These are phyloP conservation scores for Helianthus tuberosus DNA, from an alignment of 129 eudicot species.

Conservation along the genomic window DNA sequence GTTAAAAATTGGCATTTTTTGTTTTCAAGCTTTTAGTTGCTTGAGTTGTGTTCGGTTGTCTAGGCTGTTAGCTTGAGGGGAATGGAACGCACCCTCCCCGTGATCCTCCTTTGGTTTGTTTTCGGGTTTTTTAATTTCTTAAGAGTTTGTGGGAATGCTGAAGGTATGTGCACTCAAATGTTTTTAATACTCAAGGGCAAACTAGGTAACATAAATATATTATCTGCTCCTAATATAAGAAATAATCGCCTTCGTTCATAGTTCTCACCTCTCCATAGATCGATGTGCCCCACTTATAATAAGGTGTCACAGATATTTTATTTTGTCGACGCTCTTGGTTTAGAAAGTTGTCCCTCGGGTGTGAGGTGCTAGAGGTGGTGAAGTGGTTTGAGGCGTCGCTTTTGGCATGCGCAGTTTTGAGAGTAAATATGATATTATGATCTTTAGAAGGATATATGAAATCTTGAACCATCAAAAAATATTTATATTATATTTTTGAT, in stretches of 20 bases:
- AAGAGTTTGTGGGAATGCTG: slow-evolving; percentile 47
- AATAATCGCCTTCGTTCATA: not conserved
- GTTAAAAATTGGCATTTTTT: slow-evolving; percentile 1
- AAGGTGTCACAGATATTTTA: not conserved
- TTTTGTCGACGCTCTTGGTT: not conserved
- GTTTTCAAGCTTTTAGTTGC: slow-evolving; percentile 8
- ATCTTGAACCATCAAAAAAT: not conserved
- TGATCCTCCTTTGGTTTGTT: slow-evolving; percentile 47
- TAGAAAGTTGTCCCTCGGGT: not conserved
- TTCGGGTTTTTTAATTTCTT: slow-evolving; percentile 32
- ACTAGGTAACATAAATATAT: not conserved
- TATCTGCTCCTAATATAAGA: not conserved
- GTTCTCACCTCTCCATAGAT: not conserved
- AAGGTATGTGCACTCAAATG: slow-evolving; percentile 34
- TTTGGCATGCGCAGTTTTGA: not conserved
- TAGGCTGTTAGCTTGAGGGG: slow-evolving; percentile 24
- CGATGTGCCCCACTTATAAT: not conserved
- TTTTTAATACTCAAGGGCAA: not conserved
- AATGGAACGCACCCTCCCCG: slow-evolving; percentile 38
- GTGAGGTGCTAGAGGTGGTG: too few relatives aligned
- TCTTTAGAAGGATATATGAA: not conserved
- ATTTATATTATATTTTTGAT: not conserved
- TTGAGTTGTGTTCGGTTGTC: slow-evolving; percentile 15
- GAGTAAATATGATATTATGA: not conserved
- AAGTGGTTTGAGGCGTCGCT: too few relatives aligned